phyloP scores from a whole-genome alignment of 164 flowering plant species.

The Vitis labrusca region DNA sequence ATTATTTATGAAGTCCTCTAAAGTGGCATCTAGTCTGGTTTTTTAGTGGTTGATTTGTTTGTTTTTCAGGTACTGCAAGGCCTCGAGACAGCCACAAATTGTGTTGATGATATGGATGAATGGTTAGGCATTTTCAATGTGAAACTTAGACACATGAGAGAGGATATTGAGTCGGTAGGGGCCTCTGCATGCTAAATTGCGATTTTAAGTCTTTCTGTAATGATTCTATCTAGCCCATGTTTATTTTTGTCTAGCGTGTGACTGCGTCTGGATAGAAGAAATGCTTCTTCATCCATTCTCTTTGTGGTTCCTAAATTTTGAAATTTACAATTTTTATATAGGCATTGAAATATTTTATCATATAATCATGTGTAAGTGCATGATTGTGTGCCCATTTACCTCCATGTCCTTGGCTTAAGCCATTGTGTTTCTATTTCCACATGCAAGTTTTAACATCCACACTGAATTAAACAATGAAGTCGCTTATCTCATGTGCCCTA shows the following conservation, averaged over 20 bases:
- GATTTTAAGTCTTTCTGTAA: background rate
- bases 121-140: constrained; percentile 97
- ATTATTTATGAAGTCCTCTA: background rate
- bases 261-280: background rate
- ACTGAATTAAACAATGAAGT: too few species aligned
- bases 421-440: too few species aligned
- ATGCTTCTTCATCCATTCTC: too few species aligned
- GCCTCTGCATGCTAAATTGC: background rate
- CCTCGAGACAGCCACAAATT: constrained; percentile 79
- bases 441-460: too few species aligned
- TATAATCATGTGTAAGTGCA: too few species aligned
- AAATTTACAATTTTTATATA: too few species aligned
- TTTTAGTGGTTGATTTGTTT: constrained; percentile 5
- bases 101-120: constrained; percentile 99
- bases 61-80: constrained; percentile 81
- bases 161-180: constrained; percentile 95
- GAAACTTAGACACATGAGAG: constrained; percentile 98
- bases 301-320: too few species aligned
- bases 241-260: background rate
- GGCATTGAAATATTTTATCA: too few species aligned
- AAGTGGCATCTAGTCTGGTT: background rate
- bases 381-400: too few species aligned
- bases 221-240: background rate
- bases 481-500: too few species aligned
- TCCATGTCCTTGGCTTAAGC: too few species aligned